These are phyloP conservation scores for Lasiodiplodia sp. DNA, from an alignment of 2,329 filamentous ascomycete species.

Conservation along the genomic window DNA sequence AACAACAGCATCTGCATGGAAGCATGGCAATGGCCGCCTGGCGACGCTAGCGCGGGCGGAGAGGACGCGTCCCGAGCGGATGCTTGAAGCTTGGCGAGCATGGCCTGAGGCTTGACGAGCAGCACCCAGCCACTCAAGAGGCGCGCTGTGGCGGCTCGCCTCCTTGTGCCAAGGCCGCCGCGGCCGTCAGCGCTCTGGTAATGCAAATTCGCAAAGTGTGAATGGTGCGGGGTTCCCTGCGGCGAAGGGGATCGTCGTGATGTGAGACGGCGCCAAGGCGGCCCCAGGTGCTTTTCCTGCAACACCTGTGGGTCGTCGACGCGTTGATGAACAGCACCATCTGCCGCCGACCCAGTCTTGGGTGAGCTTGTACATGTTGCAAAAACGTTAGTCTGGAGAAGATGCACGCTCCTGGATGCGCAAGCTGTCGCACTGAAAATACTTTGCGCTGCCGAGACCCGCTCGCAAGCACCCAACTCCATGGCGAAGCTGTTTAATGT, in stretches of 20 bases:
- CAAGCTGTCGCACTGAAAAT: background rate
- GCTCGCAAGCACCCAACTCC: conserved; percentile 4
- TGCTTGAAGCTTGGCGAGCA: background rate
- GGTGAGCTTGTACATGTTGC: background rate
- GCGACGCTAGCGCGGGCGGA: conserved; percentile 23
- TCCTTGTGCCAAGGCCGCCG: background rate
- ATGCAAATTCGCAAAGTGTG: conserved; percentile 3
- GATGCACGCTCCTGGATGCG: conserved; percentile 13
- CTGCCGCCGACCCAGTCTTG: background rate
- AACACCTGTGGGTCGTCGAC: conserved; percentile 11
- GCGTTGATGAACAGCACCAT: background rate
- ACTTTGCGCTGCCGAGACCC: conserved; percentile 2
- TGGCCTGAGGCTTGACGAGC: conserved; percentile 5
- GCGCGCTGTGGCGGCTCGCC: background rate
- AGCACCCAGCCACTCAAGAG: background rate
- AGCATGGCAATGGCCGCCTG: conserved; percentile 20
- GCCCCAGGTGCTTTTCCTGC: conserved; percentile 2
- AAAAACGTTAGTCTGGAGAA: background rate
- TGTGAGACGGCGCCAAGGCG: conserved; percentile 21
- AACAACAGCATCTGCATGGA: conserved; percentile 27
- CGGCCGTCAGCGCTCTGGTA: background rate
- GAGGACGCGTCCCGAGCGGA: background rate
- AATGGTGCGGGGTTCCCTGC: conserved; percentile 7
- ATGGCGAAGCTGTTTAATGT: background rate
- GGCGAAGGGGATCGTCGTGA: conserved; percentile 8